Evolutionary conservation across 768 basidiomycete species (phyloP), one percentile per base, ranked within the genome.

Genomic region (Auriculariales sp.): DNA sequence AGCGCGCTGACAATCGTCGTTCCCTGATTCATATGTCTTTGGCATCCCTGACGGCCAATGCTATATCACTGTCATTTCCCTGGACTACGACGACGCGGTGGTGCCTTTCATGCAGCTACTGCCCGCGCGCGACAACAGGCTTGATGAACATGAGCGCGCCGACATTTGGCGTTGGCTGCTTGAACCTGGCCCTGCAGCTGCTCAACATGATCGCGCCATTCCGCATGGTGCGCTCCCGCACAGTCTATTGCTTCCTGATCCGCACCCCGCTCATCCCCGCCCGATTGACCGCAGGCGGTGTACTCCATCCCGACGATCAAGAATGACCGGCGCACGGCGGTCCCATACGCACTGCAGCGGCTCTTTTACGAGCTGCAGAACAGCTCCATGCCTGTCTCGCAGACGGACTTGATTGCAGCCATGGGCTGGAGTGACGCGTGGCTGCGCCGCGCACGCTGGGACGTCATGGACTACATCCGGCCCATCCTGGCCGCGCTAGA

Each of bases 381-480:
- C 4, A 24, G 22, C 6, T 25, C 39, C 4, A 44, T 24, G 2
- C 11, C 39, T 19, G 39, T 44, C 39, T 19, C 22, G 5, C 39
- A 44, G 27, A 44, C 22, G 19, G 39, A 44, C 22, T 15, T 44
- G 4, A 44, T 44, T 25, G 27, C 39, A 24, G 39, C 39, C 39
- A 44, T 44, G 39, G 39, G 39, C 39, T 44, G 39, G 39, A 44
- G 39, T 25, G 39, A 44, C 15, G 39, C 39, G 14, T 44, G 22
- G 12, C 39, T 44, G 39, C 39, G 39, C 22, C 39, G 39, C 17
- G 27, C 22, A 12, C 39, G 39, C 19, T 44, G 22, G 22, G 39
- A 44, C 39, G 39, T 44, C 22, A 44, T 44, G 39, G 39, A 44
- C 39, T 44, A 44, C 39, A 44, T 44, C 39, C 39, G 39, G 14